A percentile compares a stretch with the other conserved stretches of the same genome.
phyloP scores from a whole-genome alignment of 345 rosid genomes.

The Lagerstroemia speciosa region DNA sequence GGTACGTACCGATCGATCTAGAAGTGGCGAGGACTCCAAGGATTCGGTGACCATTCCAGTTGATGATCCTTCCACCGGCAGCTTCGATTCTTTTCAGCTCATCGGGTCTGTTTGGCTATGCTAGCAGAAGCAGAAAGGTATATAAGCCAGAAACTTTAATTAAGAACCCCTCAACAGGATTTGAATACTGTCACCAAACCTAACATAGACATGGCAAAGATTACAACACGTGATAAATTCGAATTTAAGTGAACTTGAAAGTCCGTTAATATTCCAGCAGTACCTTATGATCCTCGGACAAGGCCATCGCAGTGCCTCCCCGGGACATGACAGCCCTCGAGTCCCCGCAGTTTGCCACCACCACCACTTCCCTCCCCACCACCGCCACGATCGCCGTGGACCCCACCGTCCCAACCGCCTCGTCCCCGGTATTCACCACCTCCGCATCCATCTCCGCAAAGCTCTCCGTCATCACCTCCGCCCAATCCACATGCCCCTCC shows the following conservation, averaged over 20 bases:
- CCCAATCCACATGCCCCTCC: conserved; percentile 29
- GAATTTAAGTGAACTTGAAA: too few relatives aligned
- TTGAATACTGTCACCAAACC: not conserved
- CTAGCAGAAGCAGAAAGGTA: not conserved
- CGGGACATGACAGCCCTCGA: conserved; percentile 36
- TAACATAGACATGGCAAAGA: not conserved
- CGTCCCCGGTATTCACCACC: conserved; percentile 12
- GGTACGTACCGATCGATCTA: conserved; percentile 48
- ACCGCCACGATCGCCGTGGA: conserved; percentile 43
- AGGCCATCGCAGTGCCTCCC: conserved; percentile 26
- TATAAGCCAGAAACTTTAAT: not conserved
- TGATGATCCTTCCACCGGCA: conserved; percentile 57
- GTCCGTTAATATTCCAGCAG: too few relatives aligned
- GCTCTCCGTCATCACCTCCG: conserved; percentile 36
- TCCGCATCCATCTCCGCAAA: conserved; percentile 44
- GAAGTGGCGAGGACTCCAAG: conserved; percentile 64
- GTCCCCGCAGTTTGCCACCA: conserved; percentile 43
- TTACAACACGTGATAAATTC: too few relatives aligned
- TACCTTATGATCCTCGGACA: conserved; percentile 42
- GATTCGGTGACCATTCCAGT: conserved; percentile 54
- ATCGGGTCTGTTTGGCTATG: conserved; percentile 52
- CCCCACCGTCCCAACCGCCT: conserved; percentile 23
- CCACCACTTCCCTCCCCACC: conserved; percentile 27
- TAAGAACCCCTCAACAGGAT: not conserved
- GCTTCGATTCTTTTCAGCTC: conserved; percentile 50